These are phyloP conservation scores for Daldinia caldariorum DNA, from an alignment of 495 filamentous ascomycete genomes.

Conservation along the genomic window DNA sequence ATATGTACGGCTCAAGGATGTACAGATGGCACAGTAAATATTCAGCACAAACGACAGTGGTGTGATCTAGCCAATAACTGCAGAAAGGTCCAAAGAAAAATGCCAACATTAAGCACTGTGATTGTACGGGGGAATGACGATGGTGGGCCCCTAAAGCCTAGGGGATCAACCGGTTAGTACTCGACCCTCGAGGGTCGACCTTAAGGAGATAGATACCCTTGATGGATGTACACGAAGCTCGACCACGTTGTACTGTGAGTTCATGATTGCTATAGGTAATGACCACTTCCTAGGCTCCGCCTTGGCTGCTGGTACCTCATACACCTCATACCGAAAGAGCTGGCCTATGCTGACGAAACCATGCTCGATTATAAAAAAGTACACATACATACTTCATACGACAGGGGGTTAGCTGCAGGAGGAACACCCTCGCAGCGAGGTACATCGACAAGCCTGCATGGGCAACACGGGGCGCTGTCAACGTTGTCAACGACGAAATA, in stretches of 20 bases:
- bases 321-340: conserved; percentile 38
- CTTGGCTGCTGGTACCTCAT: conserved; percentile 42
- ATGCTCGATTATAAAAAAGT: conserved; percentile 37
- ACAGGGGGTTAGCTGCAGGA: conserved; percentile 34
- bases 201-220: conserved; percentile 35
- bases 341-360: conserved; percentile 40
- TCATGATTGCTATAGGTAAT: conserved; percentile 42
- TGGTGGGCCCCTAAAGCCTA: conserved; percentile 39
- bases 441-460: conserved; percentile 43
- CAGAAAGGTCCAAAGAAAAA: conserved; percentile 39
- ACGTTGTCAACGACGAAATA: conserved; percentile 39
- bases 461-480: conserved; percentile 21
- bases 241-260: conserved; percentile 40
- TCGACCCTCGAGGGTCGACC: conserved; percentile 43
- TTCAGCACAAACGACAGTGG: conserved; percentile 42
- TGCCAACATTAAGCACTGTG: conserved; percentile 45
- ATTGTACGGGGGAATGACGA: conserved; percentile 44
- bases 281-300: conserved; percentile 35
- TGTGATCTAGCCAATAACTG: conserved; percentile 43
- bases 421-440: conserved; percentile 35
- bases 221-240: conserved; percentile 41
- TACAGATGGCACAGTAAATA: conserved; percentile 44
- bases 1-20: conserved; percentile 35
- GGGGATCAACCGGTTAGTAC: conserved; percentile 45
- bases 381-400: conserved; percentile 34